A percentile compares a stretch with the other conserved stretches of the same genome.
These are phyloP conservation scores for Penicillium crustosum DNA, from an alignment of 2,329 filamentous ascomycete genomes.

Conservation along the genomic window DNA sequence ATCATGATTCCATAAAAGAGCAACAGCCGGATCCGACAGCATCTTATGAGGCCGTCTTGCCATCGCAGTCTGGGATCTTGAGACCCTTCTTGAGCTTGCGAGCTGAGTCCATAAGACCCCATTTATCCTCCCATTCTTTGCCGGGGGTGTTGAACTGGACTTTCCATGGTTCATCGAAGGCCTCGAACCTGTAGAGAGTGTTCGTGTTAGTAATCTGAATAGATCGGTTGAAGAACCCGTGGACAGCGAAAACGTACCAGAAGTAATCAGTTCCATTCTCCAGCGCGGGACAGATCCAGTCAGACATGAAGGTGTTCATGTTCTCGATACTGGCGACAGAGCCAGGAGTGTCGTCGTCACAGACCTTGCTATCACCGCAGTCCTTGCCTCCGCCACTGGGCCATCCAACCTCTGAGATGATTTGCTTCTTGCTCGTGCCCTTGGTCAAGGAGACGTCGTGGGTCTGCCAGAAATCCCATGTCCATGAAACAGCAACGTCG, in stretches of 20 bases:
- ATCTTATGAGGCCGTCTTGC: conserved; percentile 59
- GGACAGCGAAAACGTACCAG: conserved; percentile 59
- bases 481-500: conserved; percentile 72
- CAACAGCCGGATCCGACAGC: neutral
- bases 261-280: conserved; percentile 88
- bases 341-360: conserved; percentile 57
- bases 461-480: conserved; percentile 73
- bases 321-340: conserved; percentile 76
- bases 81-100: conserved; percentile 81
- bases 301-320: conserved; percentile 81
- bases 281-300: conserved; percentile 80
- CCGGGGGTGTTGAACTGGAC: conserved; percentile 64
- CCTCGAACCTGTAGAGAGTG: conserved; percentile 65
- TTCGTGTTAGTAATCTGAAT: conserved; percentile 15
- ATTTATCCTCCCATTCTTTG: conserved; percentile 90
- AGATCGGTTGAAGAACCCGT: neutral
- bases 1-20: conserved; percentile 21
- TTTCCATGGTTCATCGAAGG: conserved; percentile 98
- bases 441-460: conserved; percentile 68
- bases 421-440: conserved; percentile 61
- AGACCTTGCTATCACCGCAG: conserved; percentile 63
- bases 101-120: conserved; percentile 85
- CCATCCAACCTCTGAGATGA: conserved; percentile 93
- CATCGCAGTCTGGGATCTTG: conserved; percentile 82
- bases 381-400: conserved; percentile 77